Evolutionary conservation across 1,284 basidiomycete species (phyloP).

Genomic region (Fomitopsis schrenkii): DNA sequence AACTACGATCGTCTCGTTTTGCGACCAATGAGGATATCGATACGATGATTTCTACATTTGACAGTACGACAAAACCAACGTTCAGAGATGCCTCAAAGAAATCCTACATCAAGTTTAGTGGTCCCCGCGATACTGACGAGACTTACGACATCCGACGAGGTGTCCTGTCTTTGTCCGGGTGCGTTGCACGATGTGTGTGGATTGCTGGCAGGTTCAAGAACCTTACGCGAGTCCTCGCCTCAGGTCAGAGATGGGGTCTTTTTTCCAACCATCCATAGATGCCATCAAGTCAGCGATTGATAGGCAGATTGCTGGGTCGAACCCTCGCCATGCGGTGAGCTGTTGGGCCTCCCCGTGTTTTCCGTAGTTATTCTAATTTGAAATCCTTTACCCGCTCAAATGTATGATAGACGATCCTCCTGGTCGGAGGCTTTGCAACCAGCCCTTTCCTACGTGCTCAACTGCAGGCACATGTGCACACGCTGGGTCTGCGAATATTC

Average conservation of each 20-base stretch:
- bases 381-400: conserved; percentile 14
- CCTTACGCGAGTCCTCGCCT: neutral
- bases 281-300: conserved; percentile 22
- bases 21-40: conserved; percentile 29
- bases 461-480: neutral
- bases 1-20: conserved; percentile 31
- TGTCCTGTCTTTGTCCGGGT: conserved; percentile 37
- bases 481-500: neutral
- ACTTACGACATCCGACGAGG: conserved; percentile 38
- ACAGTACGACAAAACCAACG: conserved; percentile 36
- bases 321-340: neutral
- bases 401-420: conserved; percentile 29
- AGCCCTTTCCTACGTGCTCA: neutral
- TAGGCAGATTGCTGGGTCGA: neutral
- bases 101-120: conserved; percentile 39
- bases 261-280: conserved; percentile 10
- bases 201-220: neutral
- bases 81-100: conserved; percentile 32
- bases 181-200: neutral
- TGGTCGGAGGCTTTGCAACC: conserved; percentile 35
- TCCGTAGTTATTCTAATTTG: neutral
- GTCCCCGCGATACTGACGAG: conserved; percentile 16
- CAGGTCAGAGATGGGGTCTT: conserved; percentile 30
- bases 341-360: neutral
- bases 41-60: conserved; percentile 35